Percentiles rank a stretch among this genome's conserved stretches.
phyloP scores from a whole-genome alignment of 2,329 filamentous ascomycete genomes.

The Trichoderma sp. region DNA sequence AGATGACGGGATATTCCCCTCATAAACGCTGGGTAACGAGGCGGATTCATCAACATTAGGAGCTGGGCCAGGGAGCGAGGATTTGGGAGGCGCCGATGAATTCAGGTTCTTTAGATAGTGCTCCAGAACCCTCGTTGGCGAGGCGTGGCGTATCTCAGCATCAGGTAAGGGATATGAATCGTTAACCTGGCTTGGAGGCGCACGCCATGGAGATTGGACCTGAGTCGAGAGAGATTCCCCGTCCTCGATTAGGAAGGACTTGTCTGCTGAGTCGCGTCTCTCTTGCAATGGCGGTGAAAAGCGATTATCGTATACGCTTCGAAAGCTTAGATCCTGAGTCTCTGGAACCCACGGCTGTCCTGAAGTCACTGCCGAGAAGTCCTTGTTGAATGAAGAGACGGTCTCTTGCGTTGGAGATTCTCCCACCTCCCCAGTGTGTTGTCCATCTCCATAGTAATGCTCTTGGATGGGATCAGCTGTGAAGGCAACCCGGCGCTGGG shows the following conservation, averaged over 20 bases:
- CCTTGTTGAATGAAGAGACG: slow-evolving; percentile 20
- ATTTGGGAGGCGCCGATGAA: slow-evolving; percentile 24
- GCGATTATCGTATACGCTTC: slow-evolving; percentile 48
- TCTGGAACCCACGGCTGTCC: slow-evolving; percentile 31
- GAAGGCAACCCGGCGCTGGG: slow-evolving; percentile 23
- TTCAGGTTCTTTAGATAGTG: slow-evolving; percentile 42
- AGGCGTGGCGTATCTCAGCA: slow-evolving; percentile 33
- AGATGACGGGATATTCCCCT: slow-evolving; percentile 31
- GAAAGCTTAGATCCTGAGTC: slow-evolving; percentile 48
- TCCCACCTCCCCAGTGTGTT: background rate
- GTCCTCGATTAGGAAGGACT: background rate
- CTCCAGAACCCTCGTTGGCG: slow-evolving; percentile 54
- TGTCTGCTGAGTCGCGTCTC: background rate
- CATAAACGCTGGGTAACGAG: background rate
- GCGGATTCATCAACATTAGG: background rate
- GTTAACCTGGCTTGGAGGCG: slow-evolving; percentile 52
- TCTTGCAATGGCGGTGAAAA: slow-evolving; percentile 34
- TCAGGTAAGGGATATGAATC: slow-evolving; percentile 54
- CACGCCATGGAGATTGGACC: slow-evolving; percentile 38
- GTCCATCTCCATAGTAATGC: background rate
- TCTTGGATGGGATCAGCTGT: background rate
- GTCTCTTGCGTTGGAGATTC: background rate
- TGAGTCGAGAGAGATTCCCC: background rate
- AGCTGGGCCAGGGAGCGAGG: slow-evolving; percentile 26
- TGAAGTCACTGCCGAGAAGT: slow-evolving; percentile 23